Evolutionary conservation across 2,329 filamentous ascomycete species (phyloP).

Genomic region (Aspergillus sp.): DNA sequence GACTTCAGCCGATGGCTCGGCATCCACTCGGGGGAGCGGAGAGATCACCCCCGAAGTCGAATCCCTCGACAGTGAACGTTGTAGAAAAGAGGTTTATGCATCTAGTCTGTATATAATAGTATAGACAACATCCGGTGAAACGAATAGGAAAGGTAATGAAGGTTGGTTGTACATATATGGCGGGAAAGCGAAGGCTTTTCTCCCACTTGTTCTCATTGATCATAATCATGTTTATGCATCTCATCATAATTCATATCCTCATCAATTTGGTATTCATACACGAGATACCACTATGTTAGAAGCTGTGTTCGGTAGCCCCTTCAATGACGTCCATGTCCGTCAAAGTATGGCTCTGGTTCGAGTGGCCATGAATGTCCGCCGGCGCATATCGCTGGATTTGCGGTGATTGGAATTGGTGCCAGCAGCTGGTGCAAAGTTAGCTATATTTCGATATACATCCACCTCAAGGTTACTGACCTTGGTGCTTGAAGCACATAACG

Average conservation of each 20-base stretch:
- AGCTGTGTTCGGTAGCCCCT: constrained; percentile 3
- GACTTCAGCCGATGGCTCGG: constrained; percentile 22
- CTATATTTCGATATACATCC: background rate
- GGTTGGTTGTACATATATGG: background rate
- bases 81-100: background rate
- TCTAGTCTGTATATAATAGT: background rate
- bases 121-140: background rate
- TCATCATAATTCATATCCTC: constrained; percentile 8
- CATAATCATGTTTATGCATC: constrained; percentile 1
- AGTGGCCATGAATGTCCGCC: constrained; percentile 24
- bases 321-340: constrained; percentile 25
- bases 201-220: background rate
- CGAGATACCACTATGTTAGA: background rate
- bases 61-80: background rate
- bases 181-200: background rate
- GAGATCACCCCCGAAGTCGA: background rate
- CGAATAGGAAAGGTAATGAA: background rate
- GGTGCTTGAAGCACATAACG: constrained; percentile 64
- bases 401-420: constrained; percentile 45
- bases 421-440: constrained; percentile 35
- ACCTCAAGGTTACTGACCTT: constrained; percentile 34
- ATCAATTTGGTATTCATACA: background rate
- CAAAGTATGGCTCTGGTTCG: constrained; percentile 8
- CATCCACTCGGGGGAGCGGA: constrained; percentile 15
- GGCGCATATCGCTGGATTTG: constrained; percentile 30